These are phyloP conservation scores for Penicillium sp. DNA, from an alignment of 2,329 filamentous ascomycete species.

Conservation along the genomic window DNA sequence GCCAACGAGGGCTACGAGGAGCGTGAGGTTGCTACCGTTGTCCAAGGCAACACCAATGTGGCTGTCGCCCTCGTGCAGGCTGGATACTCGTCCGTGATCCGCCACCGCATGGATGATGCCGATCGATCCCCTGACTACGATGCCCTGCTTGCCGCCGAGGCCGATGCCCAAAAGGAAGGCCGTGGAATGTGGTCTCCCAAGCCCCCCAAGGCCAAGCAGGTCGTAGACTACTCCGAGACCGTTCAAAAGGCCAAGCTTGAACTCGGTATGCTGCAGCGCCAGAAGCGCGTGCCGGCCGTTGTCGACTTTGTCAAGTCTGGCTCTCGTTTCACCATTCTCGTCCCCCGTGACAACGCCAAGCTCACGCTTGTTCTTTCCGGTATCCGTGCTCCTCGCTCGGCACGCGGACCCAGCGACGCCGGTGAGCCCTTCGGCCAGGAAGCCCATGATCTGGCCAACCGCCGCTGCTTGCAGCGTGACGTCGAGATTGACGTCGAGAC, in stretches of 20 bases:
- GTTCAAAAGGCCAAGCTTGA: constrained; percentile 95
- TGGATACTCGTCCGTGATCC: constrained; percentile 90
- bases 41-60: constrained; percentile 81
- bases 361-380: constrained; percentile 92
- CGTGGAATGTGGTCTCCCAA: constrained; percentile 97
- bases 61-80: constrained; percentile 84
- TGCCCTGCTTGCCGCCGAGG: constrained; percentile 48
- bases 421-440: constrained; percentile 95
- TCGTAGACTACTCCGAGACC: constrained; percentile 86
- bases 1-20: constrained; percentile 90
- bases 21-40: constrained; percentile 88
- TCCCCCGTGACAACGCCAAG: constrained; percentile 91
- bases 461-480: constrained; percentile 87
- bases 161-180: constrained; percentile 74
- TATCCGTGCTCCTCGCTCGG: constrained; percentile 85
- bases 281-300: constrained; percentile 88
- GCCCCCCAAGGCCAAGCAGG: constrained; percentile 77
- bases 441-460: constrained; percentile 86
- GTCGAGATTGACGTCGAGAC: constrained; percentile 94
- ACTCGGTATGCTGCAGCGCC: constrained; percentile 79
- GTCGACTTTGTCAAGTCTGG: constrained; percentile 99
- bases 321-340: constrained; percentile 86
- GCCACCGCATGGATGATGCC: constrained; percentile 91
- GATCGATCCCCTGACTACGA: constrained; percentile 95
- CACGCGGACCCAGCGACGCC: constrained; percentile 74